Evolutionary conservation across 1,139 yeast genomes (phyloP), one percentile per base, ranked within the genome.

Genomic region (Yamadazyma epiphylla): DNA sequence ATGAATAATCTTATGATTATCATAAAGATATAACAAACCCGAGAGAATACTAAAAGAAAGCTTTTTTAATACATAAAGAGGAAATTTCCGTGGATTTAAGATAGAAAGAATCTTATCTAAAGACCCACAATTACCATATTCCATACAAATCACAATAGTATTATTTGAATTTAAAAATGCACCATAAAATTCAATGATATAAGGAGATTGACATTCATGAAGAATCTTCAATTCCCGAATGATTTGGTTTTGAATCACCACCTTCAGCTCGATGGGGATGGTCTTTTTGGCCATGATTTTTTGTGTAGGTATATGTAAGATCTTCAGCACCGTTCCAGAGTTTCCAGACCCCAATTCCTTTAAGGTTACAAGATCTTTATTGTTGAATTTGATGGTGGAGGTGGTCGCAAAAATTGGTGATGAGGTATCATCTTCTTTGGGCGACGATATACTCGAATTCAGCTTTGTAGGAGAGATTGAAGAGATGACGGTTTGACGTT

Each of bases 71-170:
- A 86, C 80, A 29, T 65, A 64, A 38, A 81, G 80, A 3, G 88
- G 86, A 39, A 68, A 67, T 30, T 55, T 63, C 19, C 43, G 46
- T 13, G 55, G 46, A n/a, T 41, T 47, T 64, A 41, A 60, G 27
- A 81, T 72, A 46, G 68, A 84, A 39, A 80, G 60, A 19, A 89
- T 82, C 40, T 85, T 78, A 54, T 89, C 97, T 30, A 91, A 65
- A 0, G 96, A 87, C 0, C 96, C 94, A 56, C 96, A 85, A 57
- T 91, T 95, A 76, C 91, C 85, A 55, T 86, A 89, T 55, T 91
- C 97, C 95, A 89, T 87, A 56, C 95, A 82, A 41, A 91, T 83
- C 13, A 87, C 83, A 21, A 84, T 85, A 22, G 71, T 60, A 46
- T 77, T 80, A 41, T 75, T 77, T 43, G 73, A 78, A 41, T 74